Evolutionary conservation across 1,139 yeast species (phyloP).

Genomic region (Kodamaea anthophila): DNA sequence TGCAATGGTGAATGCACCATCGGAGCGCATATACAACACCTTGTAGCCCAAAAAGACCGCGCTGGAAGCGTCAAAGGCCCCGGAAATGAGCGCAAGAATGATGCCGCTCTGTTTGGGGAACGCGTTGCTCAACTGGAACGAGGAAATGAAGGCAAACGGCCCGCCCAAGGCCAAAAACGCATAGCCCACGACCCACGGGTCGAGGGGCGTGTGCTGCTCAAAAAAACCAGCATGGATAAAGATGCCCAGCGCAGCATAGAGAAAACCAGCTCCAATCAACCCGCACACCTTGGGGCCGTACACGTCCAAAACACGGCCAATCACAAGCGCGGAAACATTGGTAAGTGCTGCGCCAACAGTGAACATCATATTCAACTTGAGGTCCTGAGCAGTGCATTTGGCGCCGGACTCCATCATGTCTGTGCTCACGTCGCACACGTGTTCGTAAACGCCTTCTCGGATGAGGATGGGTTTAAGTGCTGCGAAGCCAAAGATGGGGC

Average conservation of each 20-base stretch:
- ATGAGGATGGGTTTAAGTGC: slow-evolving; percentile 41
- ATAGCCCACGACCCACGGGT: slow-evolving; percentile 39
- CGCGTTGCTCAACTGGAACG: slow-evolving; percentile 41
- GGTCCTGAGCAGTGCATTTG: slow-evolving; percentile 37
- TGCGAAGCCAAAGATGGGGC: slow-evolving; percentile 45
- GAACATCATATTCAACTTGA: slow-evolving; percentile 41
- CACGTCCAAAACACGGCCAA: slow-evolving; percentile 36
- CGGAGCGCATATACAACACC: slow-evolving; percentile 21
- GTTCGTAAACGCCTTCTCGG: slow-evolving; percentile 35
- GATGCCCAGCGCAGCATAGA: slow-evolving; percentile 32
- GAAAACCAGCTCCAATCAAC: slow-evolving; percentile 33
- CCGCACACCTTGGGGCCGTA: slow-evolving; percentile 43
- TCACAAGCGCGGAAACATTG: slow-evolving; percentile 37
- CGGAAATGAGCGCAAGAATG: slow-evolving; percentile 38
- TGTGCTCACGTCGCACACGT: slow-evolving; percentile 24
- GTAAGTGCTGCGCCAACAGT: slow-evolving; percentile 42
- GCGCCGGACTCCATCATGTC: slow-evolving; percentile 4
- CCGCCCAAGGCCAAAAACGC: slow-evolving; percentile 42
- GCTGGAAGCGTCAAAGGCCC: slow-evolving; percentile 45
- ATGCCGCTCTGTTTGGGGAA: slow-evolving; percentile 39
- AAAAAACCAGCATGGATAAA: slow-evolving; percentile 28
- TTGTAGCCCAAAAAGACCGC: slow-evolving; percentile 38
- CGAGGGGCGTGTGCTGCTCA: slow-evolving; percentile 17
- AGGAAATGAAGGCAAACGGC: slow-evolving; percentile 40
- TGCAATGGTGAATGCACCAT: slow-evolving; percentile 26